phyloP scores from a whole-genome alignment of 257 asterid species.

The Lycium ferocissimum region DNA sequence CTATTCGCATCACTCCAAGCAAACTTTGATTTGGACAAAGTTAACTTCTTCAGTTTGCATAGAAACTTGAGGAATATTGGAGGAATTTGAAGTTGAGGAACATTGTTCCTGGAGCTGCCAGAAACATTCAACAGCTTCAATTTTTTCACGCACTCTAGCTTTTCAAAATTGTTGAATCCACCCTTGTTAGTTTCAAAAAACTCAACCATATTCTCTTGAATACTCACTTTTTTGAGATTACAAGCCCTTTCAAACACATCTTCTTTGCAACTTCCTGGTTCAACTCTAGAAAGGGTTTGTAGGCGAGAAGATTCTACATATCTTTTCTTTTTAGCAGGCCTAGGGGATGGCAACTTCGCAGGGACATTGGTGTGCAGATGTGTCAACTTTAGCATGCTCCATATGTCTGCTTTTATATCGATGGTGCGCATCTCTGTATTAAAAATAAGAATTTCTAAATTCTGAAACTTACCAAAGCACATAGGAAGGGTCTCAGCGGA shows the following conservation, averaged over 20 bases:
- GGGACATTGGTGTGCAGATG: slow-evolving; percentile 28
- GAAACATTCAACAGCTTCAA: slow-evolving; percentile 27
- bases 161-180: not conserved
- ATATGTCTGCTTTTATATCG: slow-evolving; percentile 1
- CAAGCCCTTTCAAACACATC: not conserved
- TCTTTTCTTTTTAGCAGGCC: not conserved
- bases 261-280: not conserved
- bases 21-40: not conserved
- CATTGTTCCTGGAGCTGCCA: not conserved
- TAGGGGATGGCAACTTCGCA: not conserved
- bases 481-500: not conserved
- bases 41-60: not conserved
- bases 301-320: not conserved
- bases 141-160: slow-evolving; percentile 5
- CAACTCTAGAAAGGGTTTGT: slow-evolving; percentile 21
- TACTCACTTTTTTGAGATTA: slow-evolving; percentile 29
- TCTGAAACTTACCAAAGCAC: not conserved
- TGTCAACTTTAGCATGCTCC: not conserved
- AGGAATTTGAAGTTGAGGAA: not conserved
- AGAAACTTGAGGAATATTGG: not conserved
- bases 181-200: not conserved
- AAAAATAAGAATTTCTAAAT: not conserved
- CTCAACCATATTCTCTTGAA: not conserved
- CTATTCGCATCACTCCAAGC: not conserved
- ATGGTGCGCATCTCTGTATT: not conserved